Evolutionary conservation across 441 rosid species (phyloP).

Genomic region (Capsella rubella): DNA sequence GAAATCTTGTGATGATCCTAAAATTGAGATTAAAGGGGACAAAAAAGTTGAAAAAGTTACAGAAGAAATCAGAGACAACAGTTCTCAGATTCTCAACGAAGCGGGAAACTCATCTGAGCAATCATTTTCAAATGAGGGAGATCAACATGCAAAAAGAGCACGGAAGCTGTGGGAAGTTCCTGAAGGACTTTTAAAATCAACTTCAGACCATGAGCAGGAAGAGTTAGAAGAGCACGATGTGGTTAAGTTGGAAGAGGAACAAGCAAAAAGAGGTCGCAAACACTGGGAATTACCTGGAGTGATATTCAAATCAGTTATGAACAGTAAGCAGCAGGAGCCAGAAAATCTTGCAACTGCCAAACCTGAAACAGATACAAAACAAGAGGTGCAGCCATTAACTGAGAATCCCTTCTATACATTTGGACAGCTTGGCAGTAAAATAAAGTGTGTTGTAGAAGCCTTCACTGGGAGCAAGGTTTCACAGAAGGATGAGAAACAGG

Average conservation of each 20-base stretch:
- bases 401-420: constrained; percentile 45
- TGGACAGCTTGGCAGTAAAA: constrained; percentile 46
- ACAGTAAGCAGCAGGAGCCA: constrained; percentile 40
- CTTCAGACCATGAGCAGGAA: constrained; percentile 36
- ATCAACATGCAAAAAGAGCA: constrained; percentile 42
- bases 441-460: constrained; percentile 47
- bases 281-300: constrained; percentile 48
- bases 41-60: constrained; percentile 23
- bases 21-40: constrained; percentile 14
- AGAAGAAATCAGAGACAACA: constrained; percentile 29
- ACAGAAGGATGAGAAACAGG: constrained; percentile 38
- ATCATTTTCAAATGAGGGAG: constrained; percentile 37
- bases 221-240: constrained; percentile 35
- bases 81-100: constrained; percentile 28
- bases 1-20: constrained; percentile 45
- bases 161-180: constrained; percentile 47
- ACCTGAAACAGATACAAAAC: constrained; percentile 38
- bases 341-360: constrained; percentile 39
- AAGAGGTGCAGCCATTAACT: constrained; percentile 38
- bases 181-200: constrained; percentile 36
- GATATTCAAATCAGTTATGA: constrained; percentile 43
- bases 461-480: constrained; percentile 43
- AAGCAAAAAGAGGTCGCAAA: constrained; percentile 44
- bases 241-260: constrained; percentile 41
- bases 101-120: constrained; percentile 34